These are phyloP conservation scores for Mycena capillaripes DNA, from an alignment of 768 basidiomycete species.

Conservation along the genomic window DNA sequence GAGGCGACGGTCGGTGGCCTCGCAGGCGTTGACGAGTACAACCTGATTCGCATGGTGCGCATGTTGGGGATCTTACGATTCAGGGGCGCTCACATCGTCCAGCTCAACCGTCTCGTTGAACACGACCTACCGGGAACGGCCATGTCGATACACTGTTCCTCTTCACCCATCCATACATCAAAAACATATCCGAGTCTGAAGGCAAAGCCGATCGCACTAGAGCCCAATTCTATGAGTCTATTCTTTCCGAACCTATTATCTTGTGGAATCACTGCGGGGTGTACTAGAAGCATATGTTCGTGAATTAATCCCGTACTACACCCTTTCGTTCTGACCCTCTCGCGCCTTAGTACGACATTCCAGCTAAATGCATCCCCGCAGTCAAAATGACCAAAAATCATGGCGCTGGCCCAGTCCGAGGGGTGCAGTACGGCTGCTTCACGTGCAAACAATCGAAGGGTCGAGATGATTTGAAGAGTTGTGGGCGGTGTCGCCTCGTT, in stretches of 20 bases:
- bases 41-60: constrained; percentile 11
- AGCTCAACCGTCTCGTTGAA: too few species aligned
- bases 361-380: not conserved
- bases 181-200: not conserved
- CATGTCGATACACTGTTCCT: not conserved
- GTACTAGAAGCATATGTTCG: constrained; percentile 2
- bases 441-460: not conserved
- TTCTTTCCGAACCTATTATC: not conserved
- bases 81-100: too few species aligned
- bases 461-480: not conserved
- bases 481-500: not conserved
- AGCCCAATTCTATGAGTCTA: not conserved
- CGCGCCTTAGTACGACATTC: not conserved
- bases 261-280: constrained; percentile 1
- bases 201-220: too few species aligned
- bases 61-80: too few species aligned
- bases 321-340: too few species aligned
- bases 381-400: not conserved
- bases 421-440: not conserved
- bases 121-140: too few species aligned
- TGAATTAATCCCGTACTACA: not conserved
- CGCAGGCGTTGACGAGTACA: constrained; percentile 21
- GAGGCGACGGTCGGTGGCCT: constrained; percentile 25
- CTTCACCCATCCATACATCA: not conserved
- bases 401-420: not conserved